These are phyloP conservation scores for Petunia axillaris DNA, from an alignment of 257 asterid species.

Conservation along the genomic window DNA sequence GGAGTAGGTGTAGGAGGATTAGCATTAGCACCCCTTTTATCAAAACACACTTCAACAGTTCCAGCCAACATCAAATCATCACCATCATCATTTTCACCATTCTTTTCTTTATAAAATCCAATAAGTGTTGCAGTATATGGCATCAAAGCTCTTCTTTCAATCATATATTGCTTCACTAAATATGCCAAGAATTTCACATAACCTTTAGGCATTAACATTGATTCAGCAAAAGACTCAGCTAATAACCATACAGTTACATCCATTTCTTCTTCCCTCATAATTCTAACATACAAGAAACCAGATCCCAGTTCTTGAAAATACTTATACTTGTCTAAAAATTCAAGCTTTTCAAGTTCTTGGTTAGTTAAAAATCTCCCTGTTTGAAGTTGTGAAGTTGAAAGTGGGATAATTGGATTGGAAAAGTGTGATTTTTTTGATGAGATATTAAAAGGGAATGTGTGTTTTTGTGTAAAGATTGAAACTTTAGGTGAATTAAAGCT, in stretches of 20 bases:
- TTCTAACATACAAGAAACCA: constrained; percentile 70
- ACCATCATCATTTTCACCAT: constrained; percentile 34
- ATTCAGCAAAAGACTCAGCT: constrained; percentile 86
- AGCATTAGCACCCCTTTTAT: constrained; percentile 70
- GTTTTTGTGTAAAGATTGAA: constrained; percentile 48
- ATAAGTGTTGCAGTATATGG: constrained; percentile 85
- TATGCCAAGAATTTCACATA: constrained; percentile 68
- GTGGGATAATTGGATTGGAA: constrained; percentile 40
- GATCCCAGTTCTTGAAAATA: constrained; percentile 70
- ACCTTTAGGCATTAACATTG: constrained; percentile 70
- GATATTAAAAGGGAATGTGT: constrained; percentile 45
- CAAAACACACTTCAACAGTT: constrained; percentile 83
- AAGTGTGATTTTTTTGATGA: constrained; percentile 44
- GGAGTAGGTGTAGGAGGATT: constrained; percentile 83
- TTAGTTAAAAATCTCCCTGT: constrained; percentile 61
- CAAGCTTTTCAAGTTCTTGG: constrained; percentile 70
- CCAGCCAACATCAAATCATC: constrained; percentile 85
- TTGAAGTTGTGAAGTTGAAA: constrained; percentile 54
- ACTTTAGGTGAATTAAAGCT: constrained; percentile 31
- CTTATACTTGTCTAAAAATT: constrained; percentile 52
- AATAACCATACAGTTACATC: constrained; percentile 68
- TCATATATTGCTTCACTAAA: constrained; percentile 78
- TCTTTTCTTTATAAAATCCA: constrained; percentile 63
- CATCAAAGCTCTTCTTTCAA: constrained; percentile 67
- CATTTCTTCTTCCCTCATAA: constrained; percentile 82